Base-by-base conservation (phyloP, 805 yeast genomes). In the Limtongia smithiae region DNA sequence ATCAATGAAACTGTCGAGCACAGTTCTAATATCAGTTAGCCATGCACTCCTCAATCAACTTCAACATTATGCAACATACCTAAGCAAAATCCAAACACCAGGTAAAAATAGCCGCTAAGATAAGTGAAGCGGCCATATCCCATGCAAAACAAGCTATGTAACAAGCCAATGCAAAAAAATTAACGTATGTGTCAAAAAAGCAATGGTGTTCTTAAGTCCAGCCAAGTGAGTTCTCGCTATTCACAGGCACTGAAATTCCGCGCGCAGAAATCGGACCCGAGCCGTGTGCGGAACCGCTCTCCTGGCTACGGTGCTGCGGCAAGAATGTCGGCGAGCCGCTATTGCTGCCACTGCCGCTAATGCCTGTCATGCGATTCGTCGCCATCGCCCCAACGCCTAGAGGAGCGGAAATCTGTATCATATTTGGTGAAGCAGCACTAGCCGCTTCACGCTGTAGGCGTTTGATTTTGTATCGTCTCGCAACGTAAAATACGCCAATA, bases 401-500 rank as follows among this genome's bases (percentile, higher is more conserved):
- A 9, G 55, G 58, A 20, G 48, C 40, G 8, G 58, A 46, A 17
- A 52, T 48, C 35, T 49, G 54, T 11, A 31, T 46, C 46, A 51
- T 45, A 15, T 30, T 20, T 18, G 43, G 18, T 5, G n/a, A 22
- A 5, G 48, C 40, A 11, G 46, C 33, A 18, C 14, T 15, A 7
- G 42, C 32, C 8, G 43, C 36, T 31, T 20, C 46, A 15, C 33
- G 24, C 17, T 37, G 49, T 21, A 43, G 45, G 46, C 54, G 50
- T 59, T 51, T 59, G 58, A 51, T 50, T 27, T 62, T 75, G 67
- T 71, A 79, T 57, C 71, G 69, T 62, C 76, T 74, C 62, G 78
- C 76, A 55, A 78, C 70, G 34, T 81, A 62, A 47, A 80, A 70
- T 72, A 88, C 75, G 18, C 78, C 68, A 0, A 79, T 72, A 62